phyloP scores from a whole-genome alignment of 192 early-diverging fungal genomes.

The Coemansia umbellata region DNA sequence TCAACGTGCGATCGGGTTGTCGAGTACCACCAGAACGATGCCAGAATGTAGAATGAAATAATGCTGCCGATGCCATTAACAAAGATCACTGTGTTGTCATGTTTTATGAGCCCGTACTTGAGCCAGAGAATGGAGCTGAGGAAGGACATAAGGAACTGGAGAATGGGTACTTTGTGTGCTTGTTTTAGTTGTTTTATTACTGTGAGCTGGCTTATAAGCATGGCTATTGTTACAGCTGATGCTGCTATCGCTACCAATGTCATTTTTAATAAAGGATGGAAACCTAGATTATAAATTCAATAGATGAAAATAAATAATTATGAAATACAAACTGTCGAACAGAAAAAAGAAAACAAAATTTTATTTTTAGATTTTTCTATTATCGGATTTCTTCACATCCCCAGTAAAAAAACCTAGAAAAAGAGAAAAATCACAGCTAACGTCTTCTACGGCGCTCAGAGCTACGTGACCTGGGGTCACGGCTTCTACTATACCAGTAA shows the following conservation, averaged over 20 bases:
- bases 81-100: slow-evolving; percentile 10
- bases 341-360: neutral
- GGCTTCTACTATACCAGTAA: too few relatives aligned
- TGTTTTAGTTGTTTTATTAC: slow-evolving; percentile 16
- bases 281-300: neutral
- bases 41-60: slow-evolving; percentile 24
- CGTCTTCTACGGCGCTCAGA: slow-evolving; percentile 14
- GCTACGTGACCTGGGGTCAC: slow-evolving; percentile 17
- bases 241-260: slow-evolving; percentile 22
- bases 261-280: slow-evolving; percentile 11
- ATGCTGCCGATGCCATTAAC: slow-evolving; percentile 21
- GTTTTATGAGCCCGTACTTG: slow-evolving; percentile 37
- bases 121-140: slow-evolving; percentile 38
- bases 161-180: slow-evolving; percentile 17
- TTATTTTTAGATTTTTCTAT: neutral
- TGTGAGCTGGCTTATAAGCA: slow-evolving; percentile 39
- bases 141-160: slow-evolving; percentile 32
- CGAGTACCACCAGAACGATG: slow-evolving; percentile 25
- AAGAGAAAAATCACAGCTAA: neutral
- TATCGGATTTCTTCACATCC: neutral
- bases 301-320: neutral
- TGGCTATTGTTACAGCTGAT: slow-evolving; percentile 19
- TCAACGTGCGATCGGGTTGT: slow-evolving; percentile 11
- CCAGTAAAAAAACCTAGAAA: neutral
- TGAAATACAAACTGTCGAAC: neutral